Base-by-base conservation (phyloP, 441 rosid species). In the Corymbia calophylla region DNA sequence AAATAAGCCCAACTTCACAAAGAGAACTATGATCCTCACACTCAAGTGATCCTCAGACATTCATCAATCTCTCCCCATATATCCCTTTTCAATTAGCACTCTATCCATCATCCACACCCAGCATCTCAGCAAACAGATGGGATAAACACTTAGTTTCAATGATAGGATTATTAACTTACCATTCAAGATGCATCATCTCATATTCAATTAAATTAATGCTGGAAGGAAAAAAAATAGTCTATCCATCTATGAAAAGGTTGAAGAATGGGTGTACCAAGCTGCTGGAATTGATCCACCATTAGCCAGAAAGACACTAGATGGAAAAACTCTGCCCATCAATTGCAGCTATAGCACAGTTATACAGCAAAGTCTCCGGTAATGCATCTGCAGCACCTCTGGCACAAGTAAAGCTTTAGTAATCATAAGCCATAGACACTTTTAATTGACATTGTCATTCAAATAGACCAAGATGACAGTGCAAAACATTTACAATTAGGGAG, bases 1-100 rank as follows among this genome's bases (percentile, higher is more conserved):
- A 94, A 94, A 92, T 90, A 92, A 93, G 94, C 96, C 93, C 93
- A 91, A 92, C 94, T 94, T 93, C 94, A 95, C 95, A 93, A 92
- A 64, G 90, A 91, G 87, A 92, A 89, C 91, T 91, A 88, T 86
- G 92, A 91, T 91, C 89, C 94, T 90, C 94, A 94, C 98, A 94
- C 95, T 91, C 86, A 62, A 91, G 91, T 94, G 93, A 93, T 93
- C 95, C 94, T 94, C 94, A 95, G 88, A 92, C 92, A 88, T 91
- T 32, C 94, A 92, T 93, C 88, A 90, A 88, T 86, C 89, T 90
- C 55, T 35, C 87, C 60, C 68, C 87, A 90, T 68, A 91, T 91
- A 87, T 85, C 88, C 31, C 84, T 90, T 92, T 91, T 94, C 94
- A 93, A 94, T 92, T 92, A 91, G 91, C 70, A 88, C 86, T 91